These are phyloP conservation scores for Delonix regia DNA, from an alignment of 306 rosid genomes.

Conservation along the genomic window DNA sequence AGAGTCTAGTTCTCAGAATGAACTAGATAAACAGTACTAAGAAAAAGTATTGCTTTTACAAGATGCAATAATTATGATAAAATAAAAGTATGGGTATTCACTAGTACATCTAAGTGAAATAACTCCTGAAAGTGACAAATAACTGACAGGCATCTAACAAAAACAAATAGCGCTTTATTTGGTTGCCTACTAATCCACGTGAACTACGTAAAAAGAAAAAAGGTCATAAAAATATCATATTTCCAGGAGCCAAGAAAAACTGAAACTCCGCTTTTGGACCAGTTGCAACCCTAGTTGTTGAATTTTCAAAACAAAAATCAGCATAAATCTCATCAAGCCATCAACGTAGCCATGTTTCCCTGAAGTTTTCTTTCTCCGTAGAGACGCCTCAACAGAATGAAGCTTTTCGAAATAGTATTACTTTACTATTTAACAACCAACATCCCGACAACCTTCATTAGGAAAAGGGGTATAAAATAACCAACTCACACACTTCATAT, in stretches of 20 bases:
- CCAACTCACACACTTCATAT: not conserved
- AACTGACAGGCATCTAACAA: not conserved
- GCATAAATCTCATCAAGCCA: not conserved
- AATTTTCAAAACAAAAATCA: not conserved
- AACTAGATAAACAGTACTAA: constrained; percentile 5
- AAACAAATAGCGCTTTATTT: not conserved
- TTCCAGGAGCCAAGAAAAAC: not conserved
- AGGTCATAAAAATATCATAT: not conserved
- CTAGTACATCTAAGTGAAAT: not conserved
- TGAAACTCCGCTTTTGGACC: not conserved
- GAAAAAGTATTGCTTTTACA: constrained; percentile 5
- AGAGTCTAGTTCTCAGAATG: not conserved
- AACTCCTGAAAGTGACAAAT: not conserved
- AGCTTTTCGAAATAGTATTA: not conserved
- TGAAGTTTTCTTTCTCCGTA: not conserved
- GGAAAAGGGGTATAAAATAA: not conserved
- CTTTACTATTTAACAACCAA: not conserved
- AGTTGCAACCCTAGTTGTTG: not conserved
- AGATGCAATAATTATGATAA: not conserved
- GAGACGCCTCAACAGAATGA: not conserved
- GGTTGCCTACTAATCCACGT: not conserved
- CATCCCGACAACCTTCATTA: not conserved
- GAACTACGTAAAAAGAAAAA: not conserved
- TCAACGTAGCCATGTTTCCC: not conserved
- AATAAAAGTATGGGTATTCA: not conserved